phyloP scores from a whole-genome alignment of 1,284 basidiomycete genomes.

The Amylostereum chailletii region DNA sequence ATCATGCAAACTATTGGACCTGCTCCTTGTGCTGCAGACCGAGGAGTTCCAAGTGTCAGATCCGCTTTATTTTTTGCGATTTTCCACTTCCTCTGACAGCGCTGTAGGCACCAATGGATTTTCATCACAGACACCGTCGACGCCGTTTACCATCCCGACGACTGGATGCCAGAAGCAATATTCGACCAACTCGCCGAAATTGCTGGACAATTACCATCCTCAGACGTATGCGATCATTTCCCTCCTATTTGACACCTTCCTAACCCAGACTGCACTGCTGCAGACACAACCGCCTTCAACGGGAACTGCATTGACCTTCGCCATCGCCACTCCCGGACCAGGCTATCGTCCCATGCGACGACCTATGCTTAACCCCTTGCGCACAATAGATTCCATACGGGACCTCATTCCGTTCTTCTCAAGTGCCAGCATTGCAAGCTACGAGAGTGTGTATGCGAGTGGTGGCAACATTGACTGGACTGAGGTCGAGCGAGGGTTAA shows the following conservation, averaged over 20 bases:
- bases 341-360: slow-evolving; percentile 45
- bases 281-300: neutral
- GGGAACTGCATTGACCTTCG: neutral
- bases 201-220: slow-evolving; percentile 51
- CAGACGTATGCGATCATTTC: slow-evolving; percentile 21
- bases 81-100: slow-evolving; percentile 3
- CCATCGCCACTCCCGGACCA: slow-evolving; percentile 10
- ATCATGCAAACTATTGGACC: slow-evolving; percentile 90
- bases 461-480: slow-evolving; percentile 80
- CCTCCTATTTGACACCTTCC: neutral
- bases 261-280: neutral
- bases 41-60: slow-evolving; percentile 94
- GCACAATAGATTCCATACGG: slow-evolving; percentile 71
- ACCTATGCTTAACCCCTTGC: slow-evolving; percentile 62
- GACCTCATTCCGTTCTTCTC: slow-evolving; percentile 86
- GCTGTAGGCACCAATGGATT: slow-evolving; percentile 90
- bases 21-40: slow-evolving; percentile 86
- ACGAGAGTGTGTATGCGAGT: slow-evolving; percentile 82
- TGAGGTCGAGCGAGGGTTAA: slow-evolving; percentile 70
- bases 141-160: slow-evolving; percentile 81
- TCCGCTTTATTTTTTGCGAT: slow-evolving; percentile 17
- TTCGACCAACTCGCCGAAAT: slow-evolving; percentile 89
- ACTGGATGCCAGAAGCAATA: slow-evolving; percentile 80
- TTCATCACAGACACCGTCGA: slow-evolving; percentile 98
- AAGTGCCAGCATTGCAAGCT: slow-evolving; percentile 78